Conservation (phyloP, 176 grass and related monocot genomes). For the Triticum urartu region DNA sequence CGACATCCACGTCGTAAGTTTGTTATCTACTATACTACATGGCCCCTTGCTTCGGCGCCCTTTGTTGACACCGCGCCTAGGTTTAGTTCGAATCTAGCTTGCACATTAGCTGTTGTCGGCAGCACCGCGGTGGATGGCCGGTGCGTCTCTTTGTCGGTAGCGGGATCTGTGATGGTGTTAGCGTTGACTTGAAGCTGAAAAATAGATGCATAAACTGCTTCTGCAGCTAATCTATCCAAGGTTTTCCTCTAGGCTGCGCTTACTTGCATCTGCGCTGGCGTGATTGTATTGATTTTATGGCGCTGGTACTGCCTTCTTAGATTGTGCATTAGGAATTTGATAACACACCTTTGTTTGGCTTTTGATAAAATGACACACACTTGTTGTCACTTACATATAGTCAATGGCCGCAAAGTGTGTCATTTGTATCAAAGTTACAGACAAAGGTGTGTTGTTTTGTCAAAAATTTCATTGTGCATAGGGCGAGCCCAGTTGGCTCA, state of each 20-base stretch:
- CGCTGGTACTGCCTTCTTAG: background rate
- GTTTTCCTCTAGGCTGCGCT: background rate
- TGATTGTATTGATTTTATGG: background rate
- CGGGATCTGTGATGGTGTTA: conserved; percentile 38
- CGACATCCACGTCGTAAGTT: conserved; percentile 91
- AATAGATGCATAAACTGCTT: background rate
- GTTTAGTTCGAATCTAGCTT: background rate
- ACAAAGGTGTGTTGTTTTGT: background rate
- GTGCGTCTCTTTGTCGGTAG: background rate
- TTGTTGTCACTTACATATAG: background rate
- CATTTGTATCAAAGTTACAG: background rate
- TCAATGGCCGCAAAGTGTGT: too few relatives aligned
- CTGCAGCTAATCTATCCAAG: background rate
- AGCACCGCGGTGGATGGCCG: background rate
- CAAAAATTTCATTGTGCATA: background rate
- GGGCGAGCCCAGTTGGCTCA: background rate
- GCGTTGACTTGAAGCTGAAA: conserved; percentile 12
- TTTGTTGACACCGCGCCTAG: background rate
- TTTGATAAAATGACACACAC: background rate
- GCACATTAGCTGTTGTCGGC: background rate
- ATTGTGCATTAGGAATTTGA: background rate
- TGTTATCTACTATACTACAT: background rate
- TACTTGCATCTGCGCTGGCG: background rate
- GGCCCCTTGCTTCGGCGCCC: background rate
- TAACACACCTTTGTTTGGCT: background rate